phyloP scores from a whole-genome alignment of 2,329 filamentous ascomycete species.

The Escovopsis sp. region DNA sequence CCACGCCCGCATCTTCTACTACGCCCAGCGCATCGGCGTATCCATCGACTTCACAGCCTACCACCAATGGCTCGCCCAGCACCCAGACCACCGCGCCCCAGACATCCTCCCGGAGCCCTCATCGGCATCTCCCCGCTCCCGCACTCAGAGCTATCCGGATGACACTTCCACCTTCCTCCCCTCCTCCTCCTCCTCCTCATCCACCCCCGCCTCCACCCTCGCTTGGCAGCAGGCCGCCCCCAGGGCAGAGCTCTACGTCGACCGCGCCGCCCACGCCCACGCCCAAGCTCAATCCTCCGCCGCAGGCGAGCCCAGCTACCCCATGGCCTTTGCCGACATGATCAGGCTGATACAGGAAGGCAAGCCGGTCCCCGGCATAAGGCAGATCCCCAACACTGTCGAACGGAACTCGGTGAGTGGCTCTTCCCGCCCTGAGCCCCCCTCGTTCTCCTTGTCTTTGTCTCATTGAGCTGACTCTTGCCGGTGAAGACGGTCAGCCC shows the following conservation, averaged over 20 bases:
- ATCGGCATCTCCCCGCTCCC: too few species aligned
- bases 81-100: constrained; percentile 19
- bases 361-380: constrained; percentile 73
- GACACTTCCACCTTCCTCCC: too few species aligned
- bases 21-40: constrained; percentile 33
- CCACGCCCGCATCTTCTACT: constrained; percentile 56
- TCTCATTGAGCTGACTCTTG: constrained; percentile 1
- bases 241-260: constrained; percentile 30
- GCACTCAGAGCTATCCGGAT: too few species aligned
- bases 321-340: constrained; percentile 71
- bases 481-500: constrained; percentile 29
- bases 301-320: constrained; percentile 52
- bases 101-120: constrained; percentile 22
- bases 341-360: constrained; percentile 73
- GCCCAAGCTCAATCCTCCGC: constrained; percentile 8
- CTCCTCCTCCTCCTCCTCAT: background rate
- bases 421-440: too few species aligned
- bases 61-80: constrained; percentile 42
- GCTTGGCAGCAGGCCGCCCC: constrained; percentile 38
- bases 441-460: too few species aligned
- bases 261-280: constrained; percentile 18
- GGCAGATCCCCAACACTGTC: constrained; percentile 70
- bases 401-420: constrained; percentile 51
- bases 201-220: constrained; percentile 7
- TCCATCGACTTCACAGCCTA: constrained; percentile 54